A percentile compares a stretch with the other conserved stretches of the same genome.
Conservation (phyloP, 169 alveolate genomes). For the Pseudocohnilembus persalinus region DNA sequence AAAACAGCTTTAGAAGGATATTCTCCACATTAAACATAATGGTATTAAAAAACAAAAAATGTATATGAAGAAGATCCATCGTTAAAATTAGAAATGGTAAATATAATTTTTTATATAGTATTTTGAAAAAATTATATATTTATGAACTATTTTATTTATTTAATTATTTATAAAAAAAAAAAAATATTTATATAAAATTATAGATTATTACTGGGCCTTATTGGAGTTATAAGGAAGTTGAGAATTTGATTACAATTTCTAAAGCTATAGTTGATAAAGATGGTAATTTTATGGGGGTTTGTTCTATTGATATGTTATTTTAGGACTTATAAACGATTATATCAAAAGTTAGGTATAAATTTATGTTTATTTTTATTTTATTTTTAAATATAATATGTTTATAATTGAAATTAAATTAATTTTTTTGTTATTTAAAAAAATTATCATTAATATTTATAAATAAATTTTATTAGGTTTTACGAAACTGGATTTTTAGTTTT, state of each 20-base stretch:
- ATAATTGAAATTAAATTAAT: too few species aligned
- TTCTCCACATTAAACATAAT: not conserved
- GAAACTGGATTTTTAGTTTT: conserved; percentile 25
- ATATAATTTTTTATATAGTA: not conserved
- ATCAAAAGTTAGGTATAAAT: not conserved
- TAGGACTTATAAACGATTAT: conserved; percentile 6
- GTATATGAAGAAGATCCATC: not conserved
- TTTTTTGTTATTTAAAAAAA: too few species aligned
- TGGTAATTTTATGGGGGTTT: conserved; percentile 15
- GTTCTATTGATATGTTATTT: conserved; percentile 11
- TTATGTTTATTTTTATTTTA: too few species aligned
- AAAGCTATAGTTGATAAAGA: conserved; percentile 18
- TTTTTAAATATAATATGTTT: too few species aligned
- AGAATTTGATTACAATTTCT: conserved; percentile 3
- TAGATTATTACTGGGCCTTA: conserved; percentile 24
- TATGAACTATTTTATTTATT: not conserved
- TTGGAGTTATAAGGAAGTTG: not conserved
- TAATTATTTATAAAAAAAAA: not conserved
- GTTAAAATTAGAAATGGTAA: not conserved
- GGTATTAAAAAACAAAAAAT: conserved; percentile 15
- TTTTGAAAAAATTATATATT: not conserved
- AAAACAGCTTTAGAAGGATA: not conserved
- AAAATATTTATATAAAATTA: not conserved
- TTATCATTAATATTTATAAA: too few species aligned
- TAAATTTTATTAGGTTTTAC: conserved; percentile 11